Conservation (phyloP, 352 stramenopile species). For the Aphanomyces astaci region DNA sequence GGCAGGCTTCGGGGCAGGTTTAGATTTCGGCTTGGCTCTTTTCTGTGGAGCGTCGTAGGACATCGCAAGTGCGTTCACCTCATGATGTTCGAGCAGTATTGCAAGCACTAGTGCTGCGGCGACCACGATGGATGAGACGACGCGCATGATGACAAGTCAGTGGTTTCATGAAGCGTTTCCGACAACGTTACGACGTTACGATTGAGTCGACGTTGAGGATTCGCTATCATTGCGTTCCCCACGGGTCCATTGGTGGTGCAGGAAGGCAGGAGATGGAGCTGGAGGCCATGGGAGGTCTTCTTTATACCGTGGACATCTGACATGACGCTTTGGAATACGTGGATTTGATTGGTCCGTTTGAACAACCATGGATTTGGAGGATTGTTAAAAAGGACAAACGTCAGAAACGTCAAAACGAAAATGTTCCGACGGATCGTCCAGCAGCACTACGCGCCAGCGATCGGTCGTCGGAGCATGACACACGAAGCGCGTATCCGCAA, state of each 20-base stretch:
- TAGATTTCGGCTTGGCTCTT: not conserved
- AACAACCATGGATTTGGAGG: no score
- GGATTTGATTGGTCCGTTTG: no score
- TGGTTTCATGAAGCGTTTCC: no score
- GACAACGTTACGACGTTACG: no score
- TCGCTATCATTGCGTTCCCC: no score
- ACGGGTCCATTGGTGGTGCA: no score
- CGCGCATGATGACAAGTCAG: not conserved
- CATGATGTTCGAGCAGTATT: not conserved
- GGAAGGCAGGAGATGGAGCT: no score
- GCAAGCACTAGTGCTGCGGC: not conserved
- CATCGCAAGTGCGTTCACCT: not conserved
- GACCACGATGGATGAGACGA: not conserved
- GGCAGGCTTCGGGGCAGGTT: not conserved
- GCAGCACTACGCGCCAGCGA: not conserved
- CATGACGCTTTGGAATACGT: no score
- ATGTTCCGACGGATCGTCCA: not conserved
- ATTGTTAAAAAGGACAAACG: no score
- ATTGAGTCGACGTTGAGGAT: no score
- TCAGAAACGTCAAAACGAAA: not conserved
- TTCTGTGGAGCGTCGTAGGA: not conserved
- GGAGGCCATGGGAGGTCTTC: no score
- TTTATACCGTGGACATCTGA: no score
- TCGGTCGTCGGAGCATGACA: not conserved
- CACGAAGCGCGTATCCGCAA: not conserved